Percentiles rank a stretch among this genome's conserved stretches.
Evolutionary conservation across 2,329 filamentous ascomycete genomes (phyloP).

Genomic region (Alternaria triticina): DNA sequence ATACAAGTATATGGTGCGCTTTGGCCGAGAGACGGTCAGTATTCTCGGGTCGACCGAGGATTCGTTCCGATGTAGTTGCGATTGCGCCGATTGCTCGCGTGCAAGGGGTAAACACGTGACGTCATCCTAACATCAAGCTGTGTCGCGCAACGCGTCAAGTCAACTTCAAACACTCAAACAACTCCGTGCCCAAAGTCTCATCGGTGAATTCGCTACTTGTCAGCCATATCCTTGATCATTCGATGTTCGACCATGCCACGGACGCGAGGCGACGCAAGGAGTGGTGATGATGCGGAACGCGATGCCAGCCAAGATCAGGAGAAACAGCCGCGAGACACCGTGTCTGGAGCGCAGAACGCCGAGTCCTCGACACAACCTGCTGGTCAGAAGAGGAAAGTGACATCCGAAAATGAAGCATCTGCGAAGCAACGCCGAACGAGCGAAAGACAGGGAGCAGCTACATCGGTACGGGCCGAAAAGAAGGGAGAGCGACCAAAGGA

Average conservation of each 20-base stretch:
- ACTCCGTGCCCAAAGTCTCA: neutral
- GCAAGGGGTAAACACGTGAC: neutral
- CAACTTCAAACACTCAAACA: neutral
- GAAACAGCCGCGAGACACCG: neutral
- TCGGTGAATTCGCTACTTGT: neutral
- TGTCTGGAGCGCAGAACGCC: neutral
- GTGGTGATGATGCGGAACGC: neutral
- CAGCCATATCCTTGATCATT: neutral
- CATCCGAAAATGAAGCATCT: neutral
- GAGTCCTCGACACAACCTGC: neutral
- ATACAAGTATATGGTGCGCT: neutral
- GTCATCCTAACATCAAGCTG: neutral
- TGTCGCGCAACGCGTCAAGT: neutral
- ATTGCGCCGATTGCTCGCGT: neutral
- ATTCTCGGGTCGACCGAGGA: neutral
- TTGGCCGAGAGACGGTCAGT: neutral
- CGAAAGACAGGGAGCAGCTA: neutral
- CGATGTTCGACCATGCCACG: neutral
- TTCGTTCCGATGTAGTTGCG: neutral
- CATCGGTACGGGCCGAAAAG: neutral
- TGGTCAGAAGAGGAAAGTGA: neutral
- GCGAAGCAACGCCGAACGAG: neutral
- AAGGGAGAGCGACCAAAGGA: neutral
- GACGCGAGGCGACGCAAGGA: neutral
- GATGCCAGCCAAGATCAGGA: neutral